Percentiles rank a stretch among this genome's conserved stretches.
Conservation (phyloP, 1,139 yeast species). For the Candida neerlandica region DNA sequence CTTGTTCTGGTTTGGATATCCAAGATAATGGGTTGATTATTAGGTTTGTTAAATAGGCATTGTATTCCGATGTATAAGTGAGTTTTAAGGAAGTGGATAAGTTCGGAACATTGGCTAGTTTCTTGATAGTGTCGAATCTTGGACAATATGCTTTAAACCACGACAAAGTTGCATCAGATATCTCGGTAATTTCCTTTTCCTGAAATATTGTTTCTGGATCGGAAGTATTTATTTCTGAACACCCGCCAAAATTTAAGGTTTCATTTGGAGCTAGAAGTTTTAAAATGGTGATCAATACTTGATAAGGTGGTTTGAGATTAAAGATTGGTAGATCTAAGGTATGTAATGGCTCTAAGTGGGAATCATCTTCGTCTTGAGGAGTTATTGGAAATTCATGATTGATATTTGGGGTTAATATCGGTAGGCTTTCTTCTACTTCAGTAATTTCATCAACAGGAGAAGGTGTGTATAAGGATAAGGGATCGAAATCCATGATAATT, state of each 20-base stretch:
- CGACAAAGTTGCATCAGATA: slow-evolving; percentile 24
- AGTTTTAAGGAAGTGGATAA: slow-evolving; percentile 28
- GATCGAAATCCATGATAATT: slow-evolving; percentile 42
- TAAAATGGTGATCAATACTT: slow-evolving; percentile 48
- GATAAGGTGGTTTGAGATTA: slow-evolving; percentile 49
- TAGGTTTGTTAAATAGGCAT: slow-evolving; percentile 66
- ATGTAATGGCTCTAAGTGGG: slow-evolving; percentile 46
- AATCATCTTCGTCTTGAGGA: slow-evolving; percentile 21
- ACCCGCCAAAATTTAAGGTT: slow-evolving; percentile 56
- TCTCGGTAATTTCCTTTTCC: slow-evolving; percentile 18
- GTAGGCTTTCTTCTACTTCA: neutral
- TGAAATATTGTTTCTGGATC: slow-evolving; percentile 16
- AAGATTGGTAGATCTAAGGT: slow-evolving; percentile 67
- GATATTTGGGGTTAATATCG: neutral
- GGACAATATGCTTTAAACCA: slow-evolving; percentile 49
- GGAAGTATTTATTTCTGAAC: slow-evolving; percentile 4
- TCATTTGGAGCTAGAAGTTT: slow-evolving; percentile 53
- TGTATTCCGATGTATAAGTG: slow-evolving; percentile 29
- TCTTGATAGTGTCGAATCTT: slow-evolving; percentile 26
- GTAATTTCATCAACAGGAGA: slow-evolving; percentile 8
- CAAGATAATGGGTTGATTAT: slow-evolving; percentile 59
- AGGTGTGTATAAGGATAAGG: slow-evolving; percentile 44
- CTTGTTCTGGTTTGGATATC: slow-evolving; percentile 38
- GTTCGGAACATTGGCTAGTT: slow-evolving; percentile 30
- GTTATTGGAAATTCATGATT: neutral